These are phyloP conservation scores for Macrocybe gigantea DNA, from an alignment of 768 basidiomycete species.

Conservation along the genomic window DNA sequence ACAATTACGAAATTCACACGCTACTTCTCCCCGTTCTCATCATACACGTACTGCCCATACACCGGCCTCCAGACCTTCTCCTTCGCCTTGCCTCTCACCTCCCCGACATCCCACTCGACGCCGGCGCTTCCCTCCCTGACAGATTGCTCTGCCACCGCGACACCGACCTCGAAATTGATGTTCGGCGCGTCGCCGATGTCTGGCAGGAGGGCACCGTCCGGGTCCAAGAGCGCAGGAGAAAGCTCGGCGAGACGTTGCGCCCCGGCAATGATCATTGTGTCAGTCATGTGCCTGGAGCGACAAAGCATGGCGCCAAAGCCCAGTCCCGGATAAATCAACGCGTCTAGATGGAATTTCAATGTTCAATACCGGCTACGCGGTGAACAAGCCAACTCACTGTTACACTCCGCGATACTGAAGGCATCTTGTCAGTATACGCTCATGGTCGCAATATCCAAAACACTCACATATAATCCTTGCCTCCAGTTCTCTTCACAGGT, in stretches of 20 bases:
- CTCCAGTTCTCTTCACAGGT: conserved; percentile 58
- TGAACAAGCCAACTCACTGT: conserved; percentile 34
- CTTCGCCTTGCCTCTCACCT: conserved; percentile 46
- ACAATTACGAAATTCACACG: too few species aligned
- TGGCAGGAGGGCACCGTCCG: conserved; percentile 67
- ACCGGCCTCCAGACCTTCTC: conserved; percentile 58
- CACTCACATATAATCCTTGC: conserved; percentile 61
- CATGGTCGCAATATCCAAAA: neutral
- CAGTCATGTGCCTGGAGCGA: conserved; percentile 58
- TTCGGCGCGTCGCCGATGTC: conserved; percentile 68
- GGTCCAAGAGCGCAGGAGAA: conserved; percentile 68
- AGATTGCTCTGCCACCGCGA: conserved; percentile 77
- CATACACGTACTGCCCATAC: conserved; percentile 62
- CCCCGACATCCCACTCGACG: conserved; percentile 52
- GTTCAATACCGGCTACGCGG: neutral
- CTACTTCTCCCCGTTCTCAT: conserved; percentile 41
- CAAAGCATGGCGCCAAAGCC: conserved; percentile 76
- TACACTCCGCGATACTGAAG: conserved; percentile 65
- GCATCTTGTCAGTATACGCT: neutral
- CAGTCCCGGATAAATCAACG: conserved; percentile 80
- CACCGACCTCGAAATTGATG: conserved; percentile 76
- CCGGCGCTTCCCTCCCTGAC: conserved; percentile 63
- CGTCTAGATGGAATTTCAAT: conserved; percentile 31
- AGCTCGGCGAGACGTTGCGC: conserved; percentile 69
- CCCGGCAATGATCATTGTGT: conserved; percentile 87